These are phyloP conservation scores for Salix purpurea DNA, from an alignment of 345 rosid species.

Conservation along the genomic window DNA sequence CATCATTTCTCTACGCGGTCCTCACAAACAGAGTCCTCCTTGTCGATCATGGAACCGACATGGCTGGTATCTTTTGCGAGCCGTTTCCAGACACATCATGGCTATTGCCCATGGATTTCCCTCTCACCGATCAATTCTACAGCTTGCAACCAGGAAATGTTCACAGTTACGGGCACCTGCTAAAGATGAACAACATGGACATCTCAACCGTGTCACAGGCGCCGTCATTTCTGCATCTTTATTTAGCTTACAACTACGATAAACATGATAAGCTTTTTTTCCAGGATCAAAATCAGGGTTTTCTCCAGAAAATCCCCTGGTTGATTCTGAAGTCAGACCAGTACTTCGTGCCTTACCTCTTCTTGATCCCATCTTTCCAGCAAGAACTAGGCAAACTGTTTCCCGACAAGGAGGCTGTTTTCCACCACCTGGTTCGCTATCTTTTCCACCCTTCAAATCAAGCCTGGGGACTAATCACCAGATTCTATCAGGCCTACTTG, in stretches of 20 bases:
- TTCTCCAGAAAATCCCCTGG: constrained; percentile 16
- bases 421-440: constrained; percentile 20
- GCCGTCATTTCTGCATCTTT: background rate
- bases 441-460: constrained; percentile 23
- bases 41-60: background rate
- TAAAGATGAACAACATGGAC: background rate
- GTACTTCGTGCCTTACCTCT: constrained; percentile 19
- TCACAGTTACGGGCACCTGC: background rate
- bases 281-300: constrained; percentile 1
- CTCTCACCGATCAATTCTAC: background rate
- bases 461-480: constrained; percentile 23
- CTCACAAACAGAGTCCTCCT: constrained; percentile 19
- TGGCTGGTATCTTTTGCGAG: constrained; percentile 19
- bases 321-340: constrained; percentile 18
- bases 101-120: constrained; percentile 11
- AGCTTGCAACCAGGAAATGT: background rate
- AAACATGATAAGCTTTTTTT: constrained; percentile 10
- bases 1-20: constrained; percentile 23
- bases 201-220: background rate
- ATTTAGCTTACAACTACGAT: background rate
- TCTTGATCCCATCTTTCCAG: constrained; percentile 18
- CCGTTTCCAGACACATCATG: constrained; percentile 19
- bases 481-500: constrained; percentile 10
- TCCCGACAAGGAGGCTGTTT: constrained; percentile 19
- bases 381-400: constrained; percentile 12